phyloP scores from a whole-genome alignment of 2,329 filamentous ascomycete species.

The Cladosporium sp. region DNA sequence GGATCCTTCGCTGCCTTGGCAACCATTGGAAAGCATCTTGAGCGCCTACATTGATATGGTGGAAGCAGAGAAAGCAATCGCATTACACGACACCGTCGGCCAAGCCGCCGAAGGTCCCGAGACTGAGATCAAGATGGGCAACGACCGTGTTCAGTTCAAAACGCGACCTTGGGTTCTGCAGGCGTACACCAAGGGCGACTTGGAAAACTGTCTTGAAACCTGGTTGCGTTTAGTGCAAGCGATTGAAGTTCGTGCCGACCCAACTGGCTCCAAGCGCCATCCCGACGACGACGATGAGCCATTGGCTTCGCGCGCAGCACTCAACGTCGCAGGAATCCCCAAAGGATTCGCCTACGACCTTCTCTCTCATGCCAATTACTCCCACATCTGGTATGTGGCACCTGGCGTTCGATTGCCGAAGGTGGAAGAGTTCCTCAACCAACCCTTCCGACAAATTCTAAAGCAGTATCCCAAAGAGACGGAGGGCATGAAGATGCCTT shows the following conservation, averaged over 20 bases:
- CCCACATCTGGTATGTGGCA: conserved; percentile 29
- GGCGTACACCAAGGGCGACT: conserved; percentile 28
- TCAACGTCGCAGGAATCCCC: conserved; percentile 27
- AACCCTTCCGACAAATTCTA: conserved; percentile 29
- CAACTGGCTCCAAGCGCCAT: conserved; percentile 20
- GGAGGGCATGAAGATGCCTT: conserved; percentile 30
- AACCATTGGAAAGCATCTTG: conserved; percentile 30
- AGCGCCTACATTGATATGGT: conserved; percentile 33
- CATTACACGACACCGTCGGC: conserved; percentile 24
- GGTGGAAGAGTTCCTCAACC: conserved; percentile 31
- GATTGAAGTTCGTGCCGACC: conserved; percentile 24
- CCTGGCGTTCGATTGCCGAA: conserved; percentile 30
- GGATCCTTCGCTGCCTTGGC: conserved; percentile 29
- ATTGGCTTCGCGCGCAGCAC: conserved; percentile 24
- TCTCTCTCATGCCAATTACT: conserved; percentile 26
- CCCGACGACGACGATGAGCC: conserved; percentile 25
- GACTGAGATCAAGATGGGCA: conserved; percentile 18
- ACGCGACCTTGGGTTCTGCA: conserved; percentile 30
- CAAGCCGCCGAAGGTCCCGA: conserved; percentile 12
- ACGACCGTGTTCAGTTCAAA: conserved; percentile 17
- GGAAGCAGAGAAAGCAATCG: conserved; percentile 30
- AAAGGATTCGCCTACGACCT: conserved; percentile 31
- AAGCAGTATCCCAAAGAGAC: conserved; percentile 27
- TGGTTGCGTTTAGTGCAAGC: conserved; percentile 28
- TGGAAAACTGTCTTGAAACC: conserved; percentile 25